Conservation (phyloP, 140 eudicot genomes). For the Erigeron philadelphicus region DNA sequence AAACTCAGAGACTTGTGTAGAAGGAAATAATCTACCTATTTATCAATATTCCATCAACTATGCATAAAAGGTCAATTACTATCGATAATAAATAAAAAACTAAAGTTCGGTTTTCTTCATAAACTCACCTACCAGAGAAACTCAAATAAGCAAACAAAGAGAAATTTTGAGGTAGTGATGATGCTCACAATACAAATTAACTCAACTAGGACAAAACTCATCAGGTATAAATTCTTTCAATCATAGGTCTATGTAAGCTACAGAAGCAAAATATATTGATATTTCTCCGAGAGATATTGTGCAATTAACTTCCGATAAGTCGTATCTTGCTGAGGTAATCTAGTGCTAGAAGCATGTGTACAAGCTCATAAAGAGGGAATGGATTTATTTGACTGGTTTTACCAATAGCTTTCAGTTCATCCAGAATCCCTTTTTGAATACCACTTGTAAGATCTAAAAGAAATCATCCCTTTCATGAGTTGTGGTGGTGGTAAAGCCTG, state of each 20-base stretch:
- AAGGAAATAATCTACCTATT: not conserved
- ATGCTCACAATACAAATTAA: no score
- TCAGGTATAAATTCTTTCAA: no score
- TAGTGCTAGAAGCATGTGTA: no score
- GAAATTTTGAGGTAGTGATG: no score
- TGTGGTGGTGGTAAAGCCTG: conserved; percentile 17
- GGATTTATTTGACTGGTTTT: not conserved
- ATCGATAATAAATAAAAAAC: not conserved
- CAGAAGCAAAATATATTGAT: no score
- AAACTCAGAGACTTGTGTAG: conserved; percentile 3
- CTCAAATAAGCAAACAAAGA: no score
- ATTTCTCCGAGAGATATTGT: no score
- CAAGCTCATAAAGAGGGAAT: not conserved
- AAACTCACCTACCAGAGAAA: no score
- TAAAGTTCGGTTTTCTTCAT: not conserved
- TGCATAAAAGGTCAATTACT: not conserved
- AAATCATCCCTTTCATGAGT: conserved; percentile 12
- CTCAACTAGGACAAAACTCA: no score
- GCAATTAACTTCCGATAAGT: no score
- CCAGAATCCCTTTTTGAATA: not conserved
- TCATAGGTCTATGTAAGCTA: no score
- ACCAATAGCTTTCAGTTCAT: not conserved
- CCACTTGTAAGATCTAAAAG: conserved; percentile 3
- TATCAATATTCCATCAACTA: conserved; percentile 9
- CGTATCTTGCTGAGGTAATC: no score